These are phyloP conservation scores for Saussurea involucrata DNA, from an alignment of 129 eudicot genomes.

Conservation along the genomic window DNA sequence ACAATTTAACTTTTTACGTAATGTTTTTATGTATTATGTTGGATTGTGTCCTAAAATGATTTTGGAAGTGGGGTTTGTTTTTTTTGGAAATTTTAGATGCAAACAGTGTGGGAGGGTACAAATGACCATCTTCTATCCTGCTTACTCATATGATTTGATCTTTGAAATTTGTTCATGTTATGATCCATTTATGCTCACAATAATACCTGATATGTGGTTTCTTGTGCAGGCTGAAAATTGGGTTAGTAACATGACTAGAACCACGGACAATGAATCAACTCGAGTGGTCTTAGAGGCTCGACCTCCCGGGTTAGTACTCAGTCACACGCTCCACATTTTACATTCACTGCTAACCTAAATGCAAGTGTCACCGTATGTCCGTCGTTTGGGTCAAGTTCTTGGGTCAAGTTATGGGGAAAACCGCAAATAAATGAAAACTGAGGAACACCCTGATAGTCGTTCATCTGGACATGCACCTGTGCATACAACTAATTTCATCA, in stretches of 20 bases:
- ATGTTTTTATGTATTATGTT: too few relatives aligned
- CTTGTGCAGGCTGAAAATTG: slow-evolving; percentile 66
- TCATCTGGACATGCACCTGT: too few relatives aligned
- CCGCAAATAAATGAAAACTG: too few relatives aligned
- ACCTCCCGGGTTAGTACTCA: slow-evolving; percentile 58
- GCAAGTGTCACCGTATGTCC: too few relatives aligned
- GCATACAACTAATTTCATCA: too few relatives aligned
- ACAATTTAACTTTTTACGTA: too few relatives aligned
- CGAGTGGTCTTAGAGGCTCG: slow-evolving; percentile 58
- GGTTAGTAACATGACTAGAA: slow-evolving; percentile 68
- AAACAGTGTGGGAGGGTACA: background rate
- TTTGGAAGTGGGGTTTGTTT: background rate
- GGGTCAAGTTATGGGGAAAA: too few relatives aligned
- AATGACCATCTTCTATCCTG: background rate
- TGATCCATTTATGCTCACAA: background rate
- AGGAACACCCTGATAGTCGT: too few relatives aligned
- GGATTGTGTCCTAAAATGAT: background rate
- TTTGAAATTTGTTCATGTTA: background rate
- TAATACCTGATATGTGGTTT: background rate
- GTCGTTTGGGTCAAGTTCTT: too few relatives aligned
- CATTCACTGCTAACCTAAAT: background rate
- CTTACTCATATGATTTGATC: background rate
- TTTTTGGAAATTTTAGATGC: background rate
- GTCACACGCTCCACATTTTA: background rate
- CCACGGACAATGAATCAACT: slow-evolving; percentile 36